phyloP scores from a whole-genome alignment of 805 yeast species.

The Sugiyamaella smithiae region DNA sequence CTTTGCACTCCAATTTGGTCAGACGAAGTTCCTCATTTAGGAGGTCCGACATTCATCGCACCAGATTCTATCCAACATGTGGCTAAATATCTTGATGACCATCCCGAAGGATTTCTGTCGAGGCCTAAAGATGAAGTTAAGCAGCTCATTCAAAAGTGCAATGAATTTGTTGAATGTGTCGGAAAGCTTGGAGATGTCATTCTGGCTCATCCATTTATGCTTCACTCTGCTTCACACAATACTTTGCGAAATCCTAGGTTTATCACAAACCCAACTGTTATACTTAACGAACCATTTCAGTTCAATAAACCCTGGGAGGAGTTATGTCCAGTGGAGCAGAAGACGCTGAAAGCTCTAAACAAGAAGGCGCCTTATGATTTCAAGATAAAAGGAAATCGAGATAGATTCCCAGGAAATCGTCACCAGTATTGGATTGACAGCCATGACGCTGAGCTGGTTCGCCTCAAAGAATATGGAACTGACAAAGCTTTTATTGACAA shows the following conservation, averaged over 20 bases:
- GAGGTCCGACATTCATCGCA: conserved; percentile 15
- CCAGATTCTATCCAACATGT: conserved; percentile 15
- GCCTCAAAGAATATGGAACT: conserved; percentile 11
- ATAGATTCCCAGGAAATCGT: conserved; percentile 8
- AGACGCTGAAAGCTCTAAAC: conserved; percentile 10
- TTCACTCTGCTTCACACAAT: conserved; percentile 16
- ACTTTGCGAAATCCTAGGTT: conserved; percentile 13
- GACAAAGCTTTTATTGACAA: conserved; percentile 4
- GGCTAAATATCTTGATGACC: conserved; percentile 11
- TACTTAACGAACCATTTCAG: conserved; percentile 10
- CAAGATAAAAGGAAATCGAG: conserved; percentile 8
- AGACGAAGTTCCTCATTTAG: conserved; percentile 10
- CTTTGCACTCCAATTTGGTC: conserved; percentile 14
- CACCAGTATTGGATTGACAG: conserved; percentile 9
- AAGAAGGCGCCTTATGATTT: conserved; percentile 9
- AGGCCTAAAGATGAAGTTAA: conserved; percentile 6
- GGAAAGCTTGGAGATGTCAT: conserved; percentile 15
- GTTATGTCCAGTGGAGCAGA: conserved; percentile 9
- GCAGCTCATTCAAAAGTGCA: conserved; percentile 5
- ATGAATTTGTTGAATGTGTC: conserved; percentile 11
- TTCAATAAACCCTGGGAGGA: conserved; percentile 8
- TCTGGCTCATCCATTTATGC: conserved; percentile 13
- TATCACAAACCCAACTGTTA: conserved; percentile 14
- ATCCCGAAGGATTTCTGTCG: conserved; percentile 13
- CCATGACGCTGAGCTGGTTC: conserved; percentile 3